Percentiles rank a stretch among this genome's conserved stretches.
phyloP scores from a whole-genome alignment of 2,329 filamentous ascomycete species.

The Fusarium tupiense region DNA sequence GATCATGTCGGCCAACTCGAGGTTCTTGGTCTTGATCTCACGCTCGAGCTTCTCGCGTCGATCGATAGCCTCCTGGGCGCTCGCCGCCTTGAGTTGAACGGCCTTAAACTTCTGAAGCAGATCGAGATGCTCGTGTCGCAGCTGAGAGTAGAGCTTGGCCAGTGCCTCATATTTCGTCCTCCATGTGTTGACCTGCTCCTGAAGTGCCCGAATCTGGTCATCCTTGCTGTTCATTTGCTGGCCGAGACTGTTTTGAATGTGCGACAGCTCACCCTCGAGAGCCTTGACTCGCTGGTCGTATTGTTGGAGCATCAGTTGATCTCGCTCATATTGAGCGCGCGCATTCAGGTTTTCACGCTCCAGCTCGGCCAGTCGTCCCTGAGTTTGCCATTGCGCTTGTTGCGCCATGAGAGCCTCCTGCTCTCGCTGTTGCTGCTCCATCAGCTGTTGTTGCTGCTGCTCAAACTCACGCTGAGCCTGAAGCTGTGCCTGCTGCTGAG shows the following conservation, averaged over 20 bases:
- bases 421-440: slow-evolving; percentile 89
- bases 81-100: slow-evolving; percentile 95
- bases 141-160: slow-evolving; percentile 95
- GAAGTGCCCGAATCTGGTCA: slow-evolving; percentile 89
- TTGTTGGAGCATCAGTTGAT: slow-evolving; percentile 96
- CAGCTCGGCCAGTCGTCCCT: slow-evolving; percentile 93
- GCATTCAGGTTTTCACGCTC: slow-evolving; percentile 96
- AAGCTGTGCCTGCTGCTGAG: slow-evolving; percentile 83
- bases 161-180: slow-evolving; percentile 95
- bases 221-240: slow-evolving; percentile 91
- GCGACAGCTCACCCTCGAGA: slow-evolving; percentile 84
- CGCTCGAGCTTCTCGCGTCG: slow-evolving; percentile 93
- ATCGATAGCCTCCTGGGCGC: slow-evolving; percentile 96
- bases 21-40: slow-evolving; percentile 98
- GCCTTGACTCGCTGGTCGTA: slow-evolving; percentile 96
- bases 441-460: slow-evolving; percentile 87
- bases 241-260: slow-evolving; percentile 83
- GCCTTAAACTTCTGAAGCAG: slow-evolving; percentile 95
- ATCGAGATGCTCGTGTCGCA: slow-evolving; percentile 94
- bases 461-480: slow-evolving; percentile 96
- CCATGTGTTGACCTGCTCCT: slow-evolving; percentile 99
- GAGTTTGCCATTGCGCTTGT: slow-evolving; percentile 92
- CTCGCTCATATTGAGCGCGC: slow-evolving; percentile 93
- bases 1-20: slow-evolving; percentile 99
- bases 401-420: slow-evolving; percentile 90